Evolutionary conservation across 148 eudicot species (phyloP).

Genomic region (Fallopia convolvulus): DNA sequence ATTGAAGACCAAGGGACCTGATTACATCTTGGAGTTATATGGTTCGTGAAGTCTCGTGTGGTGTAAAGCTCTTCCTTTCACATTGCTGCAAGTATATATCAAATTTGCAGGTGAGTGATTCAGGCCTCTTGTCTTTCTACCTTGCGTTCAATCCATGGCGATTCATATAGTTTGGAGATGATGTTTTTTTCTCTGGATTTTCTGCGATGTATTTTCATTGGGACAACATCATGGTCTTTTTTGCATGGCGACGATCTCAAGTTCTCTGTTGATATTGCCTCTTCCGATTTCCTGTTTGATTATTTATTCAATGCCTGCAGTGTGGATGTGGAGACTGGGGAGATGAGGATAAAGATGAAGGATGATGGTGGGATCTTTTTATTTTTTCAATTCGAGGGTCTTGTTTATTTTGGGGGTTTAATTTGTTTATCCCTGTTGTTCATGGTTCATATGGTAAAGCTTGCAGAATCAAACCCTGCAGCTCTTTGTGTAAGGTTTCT

Average conservation of each 20-base stretch:
- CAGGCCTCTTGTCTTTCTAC: not conserved
- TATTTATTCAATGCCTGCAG: slow-evolving; percentile 43
- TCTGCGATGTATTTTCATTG: slow-evolving; percentile 19
- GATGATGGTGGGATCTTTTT: not conserved
- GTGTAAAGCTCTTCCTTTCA: too few relatives aligned
- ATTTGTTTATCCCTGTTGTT: not conserved
- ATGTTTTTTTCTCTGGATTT: not conserved
- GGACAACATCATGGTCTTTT: slow-evolving; percentile 44
- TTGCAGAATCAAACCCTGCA: not conserved
- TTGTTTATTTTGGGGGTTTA: not conserved
- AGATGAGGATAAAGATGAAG: slow-evolving; percentile 13
- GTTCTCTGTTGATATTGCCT: slow-evolving; percentile 66
- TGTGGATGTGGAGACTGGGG: slow-evolving; percentile 42
- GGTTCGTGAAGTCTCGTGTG: too few relatives aligned
- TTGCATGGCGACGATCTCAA: slow-evolving; percentile 45
- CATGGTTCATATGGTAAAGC: not conserved
- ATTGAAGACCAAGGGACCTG: not conserved
- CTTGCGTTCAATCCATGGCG: not conserved
- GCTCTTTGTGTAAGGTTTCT: not conserved
- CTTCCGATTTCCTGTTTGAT: slow-evolving; percentile 41
- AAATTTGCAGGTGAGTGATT: not conserved
- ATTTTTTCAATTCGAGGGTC: slow-evolving; percentile 32
- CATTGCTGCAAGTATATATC: not conserved
- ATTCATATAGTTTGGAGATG: not conserved
- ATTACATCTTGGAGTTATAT: too few relatives aligned